These are phyloP conservation scores for Apiospora saccharicola DNA, from an alignment of 2,329 filamentous ascomycete genomes.

Conservation along the genomic window DNA sequence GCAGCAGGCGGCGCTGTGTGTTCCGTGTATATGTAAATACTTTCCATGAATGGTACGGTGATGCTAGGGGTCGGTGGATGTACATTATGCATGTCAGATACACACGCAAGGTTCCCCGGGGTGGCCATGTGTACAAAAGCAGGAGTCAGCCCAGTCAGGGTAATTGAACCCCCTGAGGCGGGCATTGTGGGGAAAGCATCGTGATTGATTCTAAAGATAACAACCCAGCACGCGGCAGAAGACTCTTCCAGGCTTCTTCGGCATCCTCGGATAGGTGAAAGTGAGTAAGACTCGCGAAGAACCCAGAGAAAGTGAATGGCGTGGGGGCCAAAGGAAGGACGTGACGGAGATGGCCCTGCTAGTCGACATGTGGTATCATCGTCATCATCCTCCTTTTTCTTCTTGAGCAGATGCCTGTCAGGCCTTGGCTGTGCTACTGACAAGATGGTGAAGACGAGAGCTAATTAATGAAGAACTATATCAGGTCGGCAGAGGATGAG, in stretches of 20 bases:
- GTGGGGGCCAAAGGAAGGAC: not conserved
- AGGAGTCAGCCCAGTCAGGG: too few species aligned
- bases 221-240: not conserved
- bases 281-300: not conserved
- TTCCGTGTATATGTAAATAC: not conserved
- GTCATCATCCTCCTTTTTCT: not conserved
- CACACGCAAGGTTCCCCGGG: not conserved
- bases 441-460: too few species aligned
- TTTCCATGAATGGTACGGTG: not conserved
- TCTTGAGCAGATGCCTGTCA: not conserved
- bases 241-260: not conserved
- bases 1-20: not conserved
- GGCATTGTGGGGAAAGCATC: not conserved
- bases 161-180: not conserved
- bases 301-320: too few species aligned
- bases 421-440: not conserved
- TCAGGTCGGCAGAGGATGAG: not conserved
- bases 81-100: constrained; percentile 8
- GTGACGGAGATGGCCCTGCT: not conserved
- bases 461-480: too few species aligned
- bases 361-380: not conserved
- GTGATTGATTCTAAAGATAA: not conserved
- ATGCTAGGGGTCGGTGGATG: not conserved
- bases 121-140: not conserved
- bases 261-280: not conserved